These are phyloP conservation scores for Sporothrix luriei DNA, from an alignment of 2,329 filamentous ascomycete species.

Conservation along the genomic window DNA sequence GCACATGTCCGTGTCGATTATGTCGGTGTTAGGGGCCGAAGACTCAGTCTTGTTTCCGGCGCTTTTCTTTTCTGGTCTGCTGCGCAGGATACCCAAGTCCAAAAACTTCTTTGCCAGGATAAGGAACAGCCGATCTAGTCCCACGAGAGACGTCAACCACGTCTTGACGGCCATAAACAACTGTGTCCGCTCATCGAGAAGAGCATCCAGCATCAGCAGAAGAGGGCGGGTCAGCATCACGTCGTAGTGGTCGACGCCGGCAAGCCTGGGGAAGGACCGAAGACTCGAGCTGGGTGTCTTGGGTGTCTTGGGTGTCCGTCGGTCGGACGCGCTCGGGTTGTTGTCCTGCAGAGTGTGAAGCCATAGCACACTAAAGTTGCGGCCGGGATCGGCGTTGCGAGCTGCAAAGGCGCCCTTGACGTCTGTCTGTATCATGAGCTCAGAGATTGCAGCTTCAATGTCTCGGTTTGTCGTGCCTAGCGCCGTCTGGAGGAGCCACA, in stretches of 20 bases:
- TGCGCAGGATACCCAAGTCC: constrained; percentile 55
- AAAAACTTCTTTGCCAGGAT: constrained; percentile 63
- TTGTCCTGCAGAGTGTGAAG: constrained; percentile 72
- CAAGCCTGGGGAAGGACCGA: constrained; percentile 49
- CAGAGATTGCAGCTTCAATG: constrained; percentile 76
- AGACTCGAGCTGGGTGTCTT: constrained; percentile 48
- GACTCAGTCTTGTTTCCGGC: constrained; percentile 8
- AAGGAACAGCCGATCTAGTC: constrained; percentile 65
- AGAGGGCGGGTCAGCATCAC: constrained; percentile 78
- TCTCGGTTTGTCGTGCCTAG: constrained; percentile 69
- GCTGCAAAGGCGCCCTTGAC: constrained; percentile 51
- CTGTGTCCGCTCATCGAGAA: constrained; percentile 72
- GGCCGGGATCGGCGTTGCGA: constrained; percentile 61
- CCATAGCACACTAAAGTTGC: constrained; percentile 77
- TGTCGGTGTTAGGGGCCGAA: constrained; percentile 45
- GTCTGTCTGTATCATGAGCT: constrained; percentile 64
- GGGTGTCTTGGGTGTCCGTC: constrained; percentile 54
- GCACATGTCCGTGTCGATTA: constrained; percentile 74
- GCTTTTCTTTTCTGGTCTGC: constrained; percentile 33
- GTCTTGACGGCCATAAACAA: constrained; percentile 74
- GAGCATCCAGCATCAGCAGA: constrained; percentile 76
- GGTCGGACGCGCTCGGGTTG: constrained; percentile 48
- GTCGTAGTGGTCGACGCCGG: constrained; percentile 65
- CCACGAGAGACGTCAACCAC: constrained; percentile 73
- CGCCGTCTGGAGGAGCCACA: constrained; percentile 82